Conservation (phyloP, 208 protist genomes). For the Crithidia acanthocephali region DNA sequence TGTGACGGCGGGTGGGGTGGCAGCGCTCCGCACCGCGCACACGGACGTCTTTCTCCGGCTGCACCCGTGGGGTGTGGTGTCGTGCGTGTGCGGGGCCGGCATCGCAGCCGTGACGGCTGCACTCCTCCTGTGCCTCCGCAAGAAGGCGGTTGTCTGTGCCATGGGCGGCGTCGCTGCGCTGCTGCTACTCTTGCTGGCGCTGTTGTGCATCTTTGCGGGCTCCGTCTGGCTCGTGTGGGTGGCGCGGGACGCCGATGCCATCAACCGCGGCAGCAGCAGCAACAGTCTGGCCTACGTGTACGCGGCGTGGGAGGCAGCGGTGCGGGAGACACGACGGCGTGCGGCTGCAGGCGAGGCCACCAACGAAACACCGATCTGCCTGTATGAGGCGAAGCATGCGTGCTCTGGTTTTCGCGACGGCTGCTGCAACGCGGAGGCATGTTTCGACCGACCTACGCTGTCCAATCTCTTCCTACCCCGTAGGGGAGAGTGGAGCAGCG, state of each 20-base stretch:
- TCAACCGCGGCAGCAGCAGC: not conserved
- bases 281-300: not conserved
- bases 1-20: not conserved
- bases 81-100: not conserved
- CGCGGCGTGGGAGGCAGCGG: not conserved
- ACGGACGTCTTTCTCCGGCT: not conserved
- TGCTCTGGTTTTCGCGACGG: constrained; percentile 41
- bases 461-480: no score
- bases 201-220: constrained; percentile 35
- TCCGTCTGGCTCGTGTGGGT: constrained; percentile 10
- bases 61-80: not conserved
- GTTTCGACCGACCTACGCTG: constrained; percentile 19
- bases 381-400: constrained; percentile 25
- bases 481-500: no score
- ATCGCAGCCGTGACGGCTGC: constrained; percentile 10
- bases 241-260: not conserved
- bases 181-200: not conserved
- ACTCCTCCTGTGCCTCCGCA: constrained; percentile 39
- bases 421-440: constrained; percentile 33
- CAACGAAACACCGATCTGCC: constrained; percentile 19
- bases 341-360: not conserved
- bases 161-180: not conserved
- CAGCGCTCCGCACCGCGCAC: not conserved
- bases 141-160: constrained; percentile 30
- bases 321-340: not conserved